These are phyloP conservation scores for Lactarius psammicola DNA, from an alignment of 768 basidiomycete species.

Conservation along the genomic window DNA sequence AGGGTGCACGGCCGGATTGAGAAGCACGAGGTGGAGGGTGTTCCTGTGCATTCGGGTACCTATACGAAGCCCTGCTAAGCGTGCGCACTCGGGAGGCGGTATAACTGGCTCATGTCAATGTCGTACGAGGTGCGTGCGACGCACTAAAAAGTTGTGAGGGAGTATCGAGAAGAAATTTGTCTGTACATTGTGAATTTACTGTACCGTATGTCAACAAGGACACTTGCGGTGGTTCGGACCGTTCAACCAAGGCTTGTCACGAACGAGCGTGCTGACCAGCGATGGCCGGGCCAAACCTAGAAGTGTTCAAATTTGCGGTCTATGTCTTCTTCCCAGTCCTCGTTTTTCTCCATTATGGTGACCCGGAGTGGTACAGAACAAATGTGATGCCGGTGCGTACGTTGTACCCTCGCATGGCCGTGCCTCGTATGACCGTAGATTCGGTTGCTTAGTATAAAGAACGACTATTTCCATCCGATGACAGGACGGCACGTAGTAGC, in stretches of 20 bases:
- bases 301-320: conserved; percentile 85
- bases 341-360: conserved; percentile 81
- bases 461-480: conserved; percentile 62
- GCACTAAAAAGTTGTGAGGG: not conserved
- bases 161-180: not conserved
- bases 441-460: conserved; percentile 57
- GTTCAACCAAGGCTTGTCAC: not conserved
- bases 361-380: conserved; percentile 80
- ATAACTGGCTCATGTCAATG: not conserved
- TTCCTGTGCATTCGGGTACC: conserved; percentile 53
- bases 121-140: not conserved
- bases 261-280: not conserved
- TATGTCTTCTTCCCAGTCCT: conserved; percentile 84
- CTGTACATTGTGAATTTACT: not conserved
- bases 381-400: conserved; percentile 71
- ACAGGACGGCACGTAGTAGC: conserved; percentile 49
- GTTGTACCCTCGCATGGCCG: not conserved
- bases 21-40: conserved; percentile 43
- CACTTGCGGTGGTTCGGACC: not conserved
- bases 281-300: conserved; percentile 73
- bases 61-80: conserved; percentile 65
- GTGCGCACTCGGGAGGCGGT: not conserved
- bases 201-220: not conserved
- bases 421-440: not conserved
- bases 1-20: conserved; percentile 43